phyloP scores from a whole-genome alignment of 2,329 filamentous ascomycete species.

The Sporothrix globosa region DNA sequence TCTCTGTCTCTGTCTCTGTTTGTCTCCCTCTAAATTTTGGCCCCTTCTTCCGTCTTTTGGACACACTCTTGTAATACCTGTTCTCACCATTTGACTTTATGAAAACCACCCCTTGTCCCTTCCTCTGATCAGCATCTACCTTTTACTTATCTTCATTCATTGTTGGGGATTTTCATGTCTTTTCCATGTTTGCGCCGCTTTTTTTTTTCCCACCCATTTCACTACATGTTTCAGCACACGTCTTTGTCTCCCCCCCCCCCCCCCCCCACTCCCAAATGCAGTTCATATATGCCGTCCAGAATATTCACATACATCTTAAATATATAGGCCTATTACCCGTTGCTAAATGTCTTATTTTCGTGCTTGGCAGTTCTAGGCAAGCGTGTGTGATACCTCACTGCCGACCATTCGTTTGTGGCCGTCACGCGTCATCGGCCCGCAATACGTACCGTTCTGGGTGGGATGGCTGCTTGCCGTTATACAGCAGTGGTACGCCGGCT shows the following conservation, averaged over 20 bases:
- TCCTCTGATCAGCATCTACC: not conserved
- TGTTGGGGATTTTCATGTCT: not conserved
- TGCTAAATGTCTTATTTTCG: too few relatives aligned
- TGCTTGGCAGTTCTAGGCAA: not conserved
- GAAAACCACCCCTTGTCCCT: not conserved
- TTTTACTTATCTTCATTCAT: not conserved
- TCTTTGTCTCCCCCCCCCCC: too few relatives aligned
- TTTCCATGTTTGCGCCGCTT: not conserved
- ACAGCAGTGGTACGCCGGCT: conserved; percentile 51
- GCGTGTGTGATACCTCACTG: not conserved
- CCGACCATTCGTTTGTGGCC: not conserved
- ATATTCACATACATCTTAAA: too few relatives aligned
- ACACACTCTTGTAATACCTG: too few relatives aligned
- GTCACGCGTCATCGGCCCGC: conserved; percentile 41
- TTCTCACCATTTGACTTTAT: too few relatives aligned
- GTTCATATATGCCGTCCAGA: too few relatives aligned
- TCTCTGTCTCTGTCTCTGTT: not conserved
- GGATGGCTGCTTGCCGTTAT: conserved; percentile 39
- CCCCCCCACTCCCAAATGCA: too few relatives aligned
- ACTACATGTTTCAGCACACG: not conserved
- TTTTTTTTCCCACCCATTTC: not conserved
- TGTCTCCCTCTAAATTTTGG: not conserved
- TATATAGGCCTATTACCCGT: too few relatives aligned
- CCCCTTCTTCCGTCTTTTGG: too few relatives aligned
- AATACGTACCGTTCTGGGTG: conserved; percentile 46